Conservation (phyloP, 148 eudicot genomes). For the Diospyros kaki region DNA sequence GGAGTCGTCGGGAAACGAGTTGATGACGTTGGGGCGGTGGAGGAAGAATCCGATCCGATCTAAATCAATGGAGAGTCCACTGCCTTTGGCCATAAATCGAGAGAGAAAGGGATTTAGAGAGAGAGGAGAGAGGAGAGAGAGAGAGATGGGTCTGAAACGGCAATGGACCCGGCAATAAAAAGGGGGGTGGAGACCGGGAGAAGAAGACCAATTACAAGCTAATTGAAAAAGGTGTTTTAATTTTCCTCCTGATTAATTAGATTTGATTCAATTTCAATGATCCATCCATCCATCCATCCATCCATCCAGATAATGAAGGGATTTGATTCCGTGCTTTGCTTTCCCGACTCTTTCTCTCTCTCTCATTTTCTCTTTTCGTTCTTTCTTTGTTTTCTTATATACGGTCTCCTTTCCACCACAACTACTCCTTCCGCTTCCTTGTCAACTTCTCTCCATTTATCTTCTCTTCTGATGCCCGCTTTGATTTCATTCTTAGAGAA, state of each 20-base stretch:
- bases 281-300: too few relatives aligned
- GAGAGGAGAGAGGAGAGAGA: conserved; percentile 18
- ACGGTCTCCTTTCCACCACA: too few relatives aligned
- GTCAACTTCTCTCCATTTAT: too few relatives aligned
- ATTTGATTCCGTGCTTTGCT: background rate
- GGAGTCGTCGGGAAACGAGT: conserved; percentile 10
- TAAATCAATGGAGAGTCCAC: conserved; percentile 66
- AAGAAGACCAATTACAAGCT: conserved; percentile 41
- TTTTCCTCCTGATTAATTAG: background rate
- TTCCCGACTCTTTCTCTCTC: background rate
- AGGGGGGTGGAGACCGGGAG: conserved; percentile 30
- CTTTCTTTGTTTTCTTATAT: background rate
- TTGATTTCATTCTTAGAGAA: too few relatives aligned
- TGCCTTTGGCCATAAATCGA: conserved; percentile 42
- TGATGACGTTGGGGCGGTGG: conserved; percentile 16
- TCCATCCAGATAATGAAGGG: conserved; percentile 10
- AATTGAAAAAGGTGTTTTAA: too few relatives aligned
- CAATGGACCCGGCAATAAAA: conserved; percentile 52
- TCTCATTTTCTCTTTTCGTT: background rate
- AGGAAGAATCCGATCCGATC: conserved; percentile 29
- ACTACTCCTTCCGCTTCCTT: too few relatives aligned
- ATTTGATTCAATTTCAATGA: background rate
- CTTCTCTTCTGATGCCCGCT: too few relatives aligned
- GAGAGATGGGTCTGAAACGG: conserved; percentile 22
- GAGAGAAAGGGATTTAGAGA: conserved; percentile 22